Evolutionary conservation across 208 protist species (phyloP), one percentile per base, ranked within the genome.

Genomic region (Crithidia fasciculata): DNA sequence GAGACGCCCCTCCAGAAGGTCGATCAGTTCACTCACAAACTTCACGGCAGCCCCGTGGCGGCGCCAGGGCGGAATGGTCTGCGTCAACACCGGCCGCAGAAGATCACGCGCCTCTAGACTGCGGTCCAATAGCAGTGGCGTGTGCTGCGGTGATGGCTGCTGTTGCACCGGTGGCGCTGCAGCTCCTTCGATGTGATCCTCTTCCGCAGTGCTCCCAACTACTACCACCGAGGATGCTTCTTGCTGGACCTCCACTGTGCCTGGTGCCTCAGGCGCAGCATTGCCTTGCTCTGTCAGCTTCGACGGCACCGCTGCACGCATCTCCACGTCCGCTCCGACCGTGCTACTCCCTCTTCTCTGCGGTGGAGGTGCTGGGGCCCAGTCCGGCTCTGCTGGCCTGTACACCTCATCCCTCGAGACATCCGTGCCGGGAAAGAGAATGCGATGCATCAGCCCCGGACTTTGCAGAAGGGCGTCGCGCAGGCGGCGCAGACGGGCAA

Each of bases 11-110:
- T 76, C 43, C 4, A 90, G 63, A 50, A 78, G 45, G 5, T 67
- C 54, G 8, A 90, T 68, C 66, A 77, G 76, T 36, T 85, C 83
- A 13, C 28, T 70, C 19, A 85, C 55, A 36, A 80, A 64, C 50
- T 77, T 64, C 13, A 74, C 60, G 4, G 76, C 85, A 2, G 81
- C 83, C 19, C 83, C 85, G 52, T 71, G 75, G 50, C 76, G 84
- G 36, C 80, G 81, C 88, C 88, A 93, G 19, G 79, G 52, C 3
- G 88, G 89, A 6, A 87, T 80, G 19, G 58, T 65, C 44, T 83
- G 81, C 45, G 74, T 60, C 55, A 91, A 64, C 40, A 88, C 13
- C 18, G 85, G 65, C 41, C 69, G 70, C 59, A 37, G 61, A n/a
- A 80, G 53, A 57, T 86, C 78, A 49, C 36, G 59, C 40, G 53